Conservation (phyloP, 495 filamentous ascomycete species). For the Chlorociboria aeruginascens region DNA sequence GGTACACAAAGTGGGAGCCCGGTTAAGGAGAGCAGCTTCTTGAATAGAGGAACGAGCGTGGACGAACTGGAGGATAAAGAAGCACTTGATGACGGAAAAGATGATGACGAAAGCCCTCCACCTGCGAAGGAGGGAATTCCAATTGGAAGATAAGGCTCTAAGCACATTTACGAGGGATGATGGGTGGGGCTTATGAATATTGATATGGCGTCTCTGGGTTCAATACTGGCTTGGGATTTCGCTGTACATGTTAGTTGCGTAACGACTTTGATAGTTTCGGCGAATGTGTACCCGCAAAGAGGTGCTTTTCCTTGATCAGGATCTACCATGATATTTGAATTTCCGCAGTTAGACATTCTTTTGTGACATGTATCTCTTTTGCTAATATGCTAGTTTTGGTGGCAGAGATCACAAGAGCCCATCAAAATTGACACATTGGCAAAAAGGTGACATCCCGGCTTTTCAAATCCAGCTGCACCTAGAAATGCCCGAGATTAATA, state of each 20-base stretch:
- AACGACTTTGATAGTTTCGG: not conserved
- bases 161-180: not conserved
- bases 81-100: conserved; percentile 11
- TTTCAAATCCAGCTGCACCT: conserved; percentile 13
- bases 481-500: conserved; percentile 2
- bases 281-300: too few relatives aligned
- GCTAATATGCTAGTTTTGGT: too few relatives aligned
- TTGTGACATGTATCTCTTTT: too few relatives aligned
- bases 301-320: not conserved
- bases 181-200: conserved; percentile 3
- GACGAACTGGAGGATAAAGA: conserved; percentile 44
- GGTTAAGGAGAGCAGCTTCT: conserved; percentile 74
- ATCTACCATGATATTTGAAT: not conserved
- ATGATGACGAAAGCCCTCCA: conserved; percentile 32
- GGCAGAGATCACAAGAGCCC: too few relatives aligned
- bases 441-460: not conserved
- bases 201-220: conserved; percentile 15
- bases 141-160: conserved; percentile 31
- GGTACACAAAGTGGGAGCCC: conserved; percentile 54
- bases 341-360: too few relatives aligned
- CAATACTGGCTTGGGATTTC: conserved; percentile 5
- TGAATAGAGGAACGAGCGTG: conserved; percentile 64
- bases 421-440: too few relatives aligned
- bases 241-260: conserved; percentile 14
- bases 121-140: conserved; percentile 46